Conservation (phyloP, 108 stramenopile genomes). For the Nitzschia sp. region DNA sequence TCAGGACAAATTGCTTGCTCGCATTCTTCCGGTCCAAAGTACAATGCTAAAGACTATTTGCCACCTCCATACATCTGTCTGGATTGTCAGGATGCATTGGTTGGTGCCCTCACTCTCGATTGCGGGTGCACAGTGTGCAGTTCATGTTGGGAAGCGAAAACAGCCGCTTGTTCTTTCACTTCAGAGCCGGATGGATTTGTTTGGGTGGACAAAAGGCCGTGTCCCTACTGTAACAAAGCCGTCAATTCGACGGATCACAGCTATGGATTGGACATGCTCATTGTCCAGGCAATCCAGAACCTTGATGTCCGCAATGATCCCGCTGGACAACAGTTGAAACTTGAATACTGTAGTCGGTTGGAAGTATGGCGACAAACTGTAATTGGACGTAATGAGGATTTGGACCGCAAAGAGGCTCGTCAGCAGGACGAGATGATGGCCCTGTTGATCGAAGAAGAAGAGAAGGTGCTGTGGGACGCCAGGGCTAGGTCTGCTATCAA, state of each 20-base stretch:
- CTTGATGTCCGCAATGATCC: slow-evolving; percentile 4
- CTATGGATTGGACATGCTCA: slow-evolving; percentile 42
- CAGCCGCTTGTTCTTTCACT: not conserved
- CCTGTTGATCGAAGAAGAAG: slow-evolving; percentile 41
- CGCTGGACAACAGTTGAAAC: slow-evolving; percentile 11
- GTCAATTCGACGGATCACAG: slow-evolving; percentile 17
- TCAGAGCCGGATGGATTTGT: slow-evolving; percentile 14
- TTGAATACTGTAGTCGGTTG: slow-evolving; percentile 31
- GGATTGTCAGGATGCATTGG: slow-evolving; percentile 40
- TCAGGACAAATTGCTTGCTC: not conserved
- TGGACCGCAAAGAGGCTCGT: not conserved
- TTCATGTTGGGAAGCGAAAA: slow-evolving; percentile 29
- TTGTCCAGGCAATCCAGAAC: slow-evolving; percentile 28
- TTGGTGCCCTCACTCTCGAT: slow-evolving; percentile 30
- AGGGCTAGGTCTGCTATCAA: not conserved
- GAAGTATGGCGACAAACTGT: slow-evolving; percentile 33
- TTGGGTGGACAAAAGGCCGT: slow-evolving; percentile 16
- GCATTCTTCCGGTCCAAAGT: not conserved
- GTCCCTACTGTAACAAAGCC: slow-evolving; percentile 22
- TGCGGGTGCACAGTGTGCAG: slow-evolving; percentile 44
- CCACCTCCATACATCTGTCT: slow-evolving; percentile 33
- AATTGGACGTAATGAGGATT: slow-evolving; percentile 5
- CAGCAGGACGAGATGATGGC: slow-evolving; percentile 32
- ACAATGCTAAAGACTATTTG: slow-evolving; percentile 21
- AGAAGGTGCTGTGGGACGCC: slow-evolving; percentile 26